Conservation (phyloP, 2,329 filamentous ascomycete species). For the Thyridium curvatum region DNA sequence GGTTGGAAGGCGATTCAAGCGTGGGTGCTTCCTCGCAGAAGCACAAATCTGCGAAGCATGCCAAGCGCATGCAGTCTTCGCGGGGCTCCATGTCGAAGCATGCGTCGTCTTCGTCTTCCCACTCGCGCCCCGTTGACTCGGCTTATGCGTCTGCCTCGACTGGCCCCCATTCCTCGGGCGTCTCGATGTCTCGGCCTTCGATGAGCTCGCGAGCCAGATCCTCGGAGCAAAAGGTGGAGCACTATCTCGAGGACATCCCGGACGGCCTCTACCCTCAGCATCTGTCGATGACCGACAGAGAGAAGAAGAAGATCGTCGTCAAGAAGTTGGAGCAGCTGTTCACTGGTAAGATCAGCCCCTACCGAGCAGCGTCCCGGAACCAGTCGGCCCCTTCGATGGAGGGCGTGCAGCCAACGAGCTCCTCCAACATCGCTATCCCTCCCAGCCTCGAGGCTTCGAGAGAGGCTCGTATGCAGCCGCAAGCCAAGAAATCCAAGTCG, state of each 20-base stretch:
- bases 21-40: slow-evolving; percentile 31
- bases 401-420: slow-evolving; percentile 5
- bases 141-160: slow-evolving; percentile 64
- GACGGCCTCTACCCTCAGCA: slow-evolving; percentile 59
- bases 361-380: slow-evolving; percentile 6
- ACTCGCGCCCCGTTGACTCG: slow-evolving; percentile 50
- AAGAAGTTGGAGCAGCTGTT: slow-evolving; percentile 74
- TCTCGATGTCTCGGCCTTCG: slow-evolving; percentile 29
- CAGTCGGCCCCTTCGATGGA: slow-evolving; percentile 10
- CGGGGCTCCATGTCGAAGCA: slow-evolving; percentile 42
- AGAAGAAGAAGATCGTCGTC: slow-evolving; percentile 73
- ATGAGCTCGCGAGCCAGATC: slow-evolving; percentile 29
- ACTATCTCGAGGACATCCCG: slow-evolving; percentile 67
- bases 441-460: slow-evolving; percentile 27
- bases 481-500: slow-evolving; percentile 32
- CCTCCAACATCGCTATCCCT: slow-evolving; percentile 3
- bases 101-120: slow-evolving; percentile 45
- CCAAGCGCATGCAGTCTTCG: slow-evolving; percentile 32
- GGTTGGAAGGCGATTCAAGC: slow-evolving; percentile 43
- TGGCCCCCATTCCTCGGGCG: slow-evolving; percentile 36
- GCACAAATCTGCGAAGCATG: slow-evolving; percentile 32
- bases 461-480: slow-evolving; percentile 41
- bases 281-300: slow-evolving; percentile 60
- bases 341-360: slow-evolving; percentile 54
- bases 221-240: slow-evolving; percentile 57